A percentile compares a stretch with the other conserved stretches of the same genome.
phyloP scores from a whole-genome alignment of 139 green algal genomes.

The Bryopsis sp. region DNA sequence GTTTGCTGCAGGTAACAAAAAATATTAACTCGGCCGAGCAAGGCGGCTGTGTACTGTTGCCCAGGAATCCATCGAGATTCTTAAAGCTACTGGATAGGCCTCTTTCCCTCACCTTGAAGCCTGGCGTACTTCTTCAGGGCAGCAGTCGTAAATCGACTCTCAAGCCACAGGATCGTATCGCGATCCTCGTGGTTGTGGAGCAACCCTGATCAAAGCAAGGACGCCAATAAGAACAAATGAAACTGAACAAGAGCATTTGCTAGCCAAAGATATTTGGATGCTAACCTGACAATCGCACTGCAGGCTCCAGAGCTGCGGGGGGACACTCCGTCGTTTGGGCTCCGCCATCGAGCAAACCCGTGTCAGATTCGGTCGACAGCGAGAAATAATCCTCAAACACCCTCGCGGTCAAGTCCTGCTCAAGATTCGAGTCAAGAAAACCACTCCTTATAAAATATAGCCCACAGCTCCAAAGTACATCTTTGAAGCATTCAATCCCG shows the following conservation, averaged over 20 bases:
- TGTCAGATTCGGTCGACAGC: background rate
- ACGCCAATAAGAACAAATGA: background rate
- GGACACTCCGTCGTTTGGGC: background rate
- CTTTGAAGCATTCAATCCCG: too few relatives aligned
- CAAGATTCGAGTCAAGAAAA: too few relatives aligned
- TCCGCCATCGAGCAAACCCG: background rate
- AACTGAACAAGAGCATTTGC: too few relatives aligned
- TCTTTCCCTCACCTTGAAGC: constrained; percentile 1
- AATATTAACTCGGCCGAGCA: too few relatives aligned
- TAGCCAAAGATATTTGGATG: background rate
- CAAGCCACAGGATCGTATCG: background rate
- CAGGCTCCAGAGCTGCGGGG: background rate
- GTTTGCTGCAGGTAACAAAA: constrained; percentile 7
- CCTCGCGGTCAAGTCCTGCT: background rate
- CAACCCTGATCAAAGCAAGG: background rate
- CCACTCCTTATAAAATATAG: too few relatives aligned
- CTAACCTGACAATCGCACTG: background rate
- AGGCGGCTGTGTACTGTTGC: too few relatives aligned
- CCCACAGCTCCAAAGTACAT: too few relatives aligned
- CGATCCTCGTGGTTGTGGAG: background rate
- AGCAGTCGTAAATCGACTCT: constrained; percentile 1
- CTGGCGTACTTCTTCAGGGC: constrained; percentile 3
- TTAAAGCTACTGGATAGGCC: background rate
- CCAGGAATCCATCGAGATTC: background rate
- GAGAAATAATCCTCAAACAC: constrained; percentile 11